phyloP scores from a whole-genome alignment of 768 basidiomycete species.

The Trametes elegans region DNA sequence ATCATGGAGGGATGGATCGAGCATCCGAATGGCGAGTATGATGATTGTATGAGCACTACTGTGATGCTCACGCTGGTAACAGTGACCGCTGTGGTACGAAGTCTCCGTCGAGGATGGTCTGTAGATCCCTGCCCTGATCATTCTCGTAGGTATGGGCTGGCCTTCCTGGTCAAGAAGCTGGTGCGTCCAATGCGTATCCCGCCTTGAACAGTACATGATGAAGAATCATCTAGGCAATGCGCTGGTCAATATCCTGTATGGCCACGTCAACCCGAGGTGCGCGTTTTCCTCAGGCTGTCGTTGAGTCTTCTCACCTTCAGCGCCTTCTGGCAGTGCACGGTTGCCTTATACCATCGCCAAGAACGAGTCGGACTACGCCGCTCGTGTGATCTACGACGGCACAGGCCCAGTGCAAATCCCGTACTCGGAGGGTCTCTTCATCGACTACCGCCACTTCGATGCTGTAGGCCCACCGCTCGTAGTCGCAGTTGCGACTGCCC shows the following conservation, averaged over 20 bases:
- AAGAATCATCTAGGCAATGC: slow-evolving; percentile 29
- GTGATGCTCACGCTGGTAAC: background rate
- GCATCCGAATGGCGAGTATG: slow-evolving; percentile 41
- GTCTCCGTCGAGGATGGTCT: slow-evolving; percentile 31
- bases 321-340: slow-evolving; percentile 33
- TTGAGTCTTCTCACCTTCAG: too few species aligned
- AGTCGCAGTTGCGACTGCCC: background rate
- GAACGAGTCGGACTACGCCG: slow-evolving; percentile 50
- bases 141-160: slow-evolving; percentile 34
- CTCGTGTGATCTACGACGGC: slow-evolving; percentile 39
- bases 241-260: slow-evolving; percentile 49
- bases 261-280: slow-evolving; percentile 49
- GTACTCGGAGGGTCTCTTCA: slow-evolving; percentile 57
- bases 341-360: slow-evolving; percentile 53
- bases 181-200: slow-evolving; percentile 26
- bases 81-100: slow-evolving; percentile 26
- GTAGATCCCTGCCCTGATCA: slow-evolving; percentile 31
- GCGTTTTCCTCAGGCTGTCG: too few species aligned
- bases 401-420: slow-evolving; percentile 42
- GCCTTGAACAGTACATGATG: background rate
- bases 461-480: slow-evolving; percentile 24
- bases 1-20: slow-evolving; percentile 45
- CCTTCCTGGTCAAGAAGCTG: slow-evolving; percentile 49
- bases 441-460: slow-evolving; percentile 62
- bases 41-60: background rate